Evolutionary conservation across 768 basidiomycete genomes (phyloP).

Genomic region (Termitomyces bulborhizus): DNA sequence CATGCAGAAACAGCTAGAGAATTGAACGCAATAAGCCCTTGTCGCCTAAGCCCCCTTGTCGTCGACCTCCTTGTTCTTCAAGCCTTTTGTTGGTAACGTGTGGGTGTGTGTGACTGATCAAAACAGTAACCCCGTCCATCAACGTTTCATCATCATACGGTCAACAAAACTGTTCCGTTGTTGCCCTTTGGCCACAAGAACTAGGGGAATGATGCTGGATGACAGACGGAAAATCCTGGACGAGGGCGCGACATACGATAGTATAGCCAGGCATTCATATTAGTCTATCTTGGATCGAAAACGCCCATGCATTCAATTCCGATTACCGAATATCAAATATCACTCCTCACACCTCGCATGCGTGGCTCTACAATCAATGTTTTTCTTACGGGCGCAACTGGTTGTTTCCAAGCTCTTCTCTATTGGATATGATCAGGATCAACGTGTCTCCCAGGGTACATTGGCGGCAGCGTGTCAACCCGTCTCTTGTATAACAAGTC

Average conservation of each 20-base stretch:
- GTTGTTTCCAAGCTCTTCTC: slow-evolving; percentile 16
- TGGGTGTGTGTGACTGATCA: slow-evolving; percentile 14
- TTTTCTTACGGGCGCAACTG: slow-evolving; percentile 44
- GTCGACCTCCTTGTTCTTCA: background rate
- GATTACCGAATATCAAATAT: background rate
- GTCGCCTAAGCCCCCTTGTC: background rate
- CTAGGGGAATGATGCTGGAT: no score
- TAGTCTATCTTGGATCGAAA: background rate
- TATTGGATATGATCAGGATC: background rate
- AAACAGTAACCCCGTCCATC: slow-evolving; percentile 8
- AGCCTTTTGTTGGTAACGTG: slow-evolving; percentile 3
- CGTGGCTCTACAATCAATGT: slow-evolving; percentile 22
- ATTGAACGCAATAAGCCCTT: background rate
- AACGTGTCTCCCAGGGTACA: slow-evolving; percentile 34
- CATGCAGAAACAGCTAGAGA: slow-evolving; percentile 7
- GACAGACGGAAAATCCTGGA: no score
- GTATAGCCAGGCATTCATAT: no score
- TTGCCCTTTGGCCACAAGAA: background rate
- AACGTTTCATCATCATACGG: slow-evolving; percentile 5
- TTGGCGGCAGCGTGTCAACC: slow-evolving; percentile 47
- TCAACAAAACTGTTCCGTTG: background rate
- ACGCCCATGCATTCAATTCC: background rate
- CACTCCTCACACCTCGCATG: background rate
- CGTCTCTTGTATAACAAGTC: slow-evolving; percentile 39
- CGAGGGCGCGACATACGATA: no score